These are phyloP conservation scores for Cladorrhinum sp. DNA, from an alignment of 2,329 filamentous ascomycete genomes.

Conservation along the genomic window DNA sequence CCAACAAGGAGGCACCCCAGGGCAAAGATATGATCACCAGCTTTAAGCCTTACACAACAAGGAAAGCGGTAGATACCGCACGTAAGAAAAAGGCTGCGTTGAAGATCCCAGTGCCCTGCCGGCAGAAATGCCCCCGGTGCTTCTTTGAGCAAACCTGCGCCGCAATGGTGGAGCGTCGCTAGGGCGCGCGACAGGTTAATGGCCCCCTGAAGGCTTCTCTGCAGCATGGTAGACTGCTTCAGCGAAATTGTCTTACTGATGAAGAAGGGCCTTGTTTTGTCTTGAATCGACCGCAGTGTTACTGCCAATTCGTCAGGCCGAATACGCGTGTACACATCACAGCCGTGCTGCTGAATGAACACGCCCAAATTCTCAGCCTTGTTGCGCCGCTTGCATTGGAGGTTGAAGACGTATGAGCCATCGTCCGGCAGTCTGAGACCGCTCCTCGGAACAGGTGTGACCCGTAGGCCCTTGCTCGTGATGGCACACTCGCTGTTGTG, in stretches of 20 bases:
- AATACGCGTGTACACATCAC: constrained; percentile 18
- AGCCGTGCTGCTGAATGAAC: constrained; percentile 18
- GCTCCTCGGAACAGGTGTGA: constrained; percentile 12
- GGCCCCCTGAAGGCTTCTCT: constrained; percentile 11
- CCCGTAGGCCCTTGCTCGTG: constrained; percentile 21
- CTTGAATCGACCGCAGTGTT: not conserved
- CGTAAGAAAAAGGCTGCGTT: constrained; percentile 14
- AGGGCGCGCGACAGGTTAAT: constrained; percentile 12
- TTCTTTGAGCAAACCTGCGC: not conserved
- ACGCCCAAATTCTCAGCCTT: constrained; percentile 11
- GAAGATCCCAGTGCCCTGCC: constrained; percentile 18
- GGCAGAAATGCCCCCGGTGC: constrained; percentile 2
- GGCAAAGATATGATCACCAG: not conserved
- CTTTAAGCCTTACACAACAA: not conserved
- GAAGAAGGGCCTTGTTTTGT: constrained; percentile 13
- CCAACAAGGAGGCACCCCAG: not conserved
- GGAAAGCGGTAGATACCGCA: constrained; percentile 12
- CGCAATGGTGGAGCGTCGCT: not conserved
- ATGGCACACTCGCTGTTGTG: constrained; percentile 21
- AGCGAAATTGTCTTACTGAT: constrained; percentile 17
- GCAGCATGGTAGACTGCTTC: constrained; percentile 6
- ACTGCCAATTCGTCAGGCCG: constrained; percentile 2
- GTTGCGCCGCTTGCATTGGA: constrained; percentile 10
- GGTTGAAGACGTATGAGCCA: constrained; percentile 14
- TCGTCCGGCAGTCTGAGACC: not conserved